Evolutionary conservation across 2,329 filamentous ascomycete genomes (phyloP), one percentile per base, ranked within the genome.

Genomic region (Cladosporium halotolerans): DNA sequence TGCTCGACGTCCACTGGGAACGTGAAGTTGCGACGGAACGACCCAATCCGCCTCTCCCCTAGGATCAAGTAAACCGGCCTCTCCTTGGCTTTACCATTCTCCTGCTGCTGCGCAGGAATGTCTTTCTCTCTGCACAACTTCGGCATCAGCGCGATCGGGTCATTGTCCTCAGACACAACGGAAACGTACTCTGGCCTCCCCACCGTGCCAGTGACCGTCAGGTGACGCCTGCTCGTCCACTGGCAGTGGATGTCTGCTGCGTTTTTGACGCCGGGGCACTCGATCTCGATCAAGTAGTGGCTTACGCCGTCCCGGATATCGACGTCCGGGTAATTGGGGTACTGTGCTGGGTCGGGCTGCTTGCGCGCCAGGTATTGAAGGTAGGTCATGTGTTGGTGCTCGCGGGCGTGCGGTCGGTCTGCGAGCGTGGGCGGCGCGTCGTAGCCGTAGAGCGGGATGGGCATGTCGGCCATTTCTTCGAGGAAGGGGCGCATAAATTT

Each of bases 291-390:
- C 13, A 53, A 39, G 34, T 58, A 57, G 48, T 54, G 41, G 32
- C 16, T 52, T 10, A 39, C 34, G 9, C 32, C 43, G 47, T 60
- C 58, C 34, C 53, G 34, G 47, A 60, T 46, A 36, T 60, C 57
- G 44, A 58, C 53, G 46, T 60, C 58, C 5, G 55, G 57, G 38
- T 54, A 40, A 42, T 60, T 59, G 40, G 57, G 57, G 34, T 57
- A 40, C 6, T 23, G 36, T 34, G 47, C 42, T 9, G 42, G 58
- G 32, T 57, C 48, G n/a, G 57, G 52, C 14, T 55, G 55, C 13
- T 43, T 42, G 45, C 50, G 42, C 14, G 53, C 46, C 13, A 58
- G 50, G 43, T 34, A 36, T 18, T 45, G 45, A 8, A 59, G 39
- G 48, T 55, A 58, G 40, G 52, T 47, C 16, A 49, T 51, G 48